Conservation (phyloP, 164 flowering plant species). For the Dillenia suffruticosa region DNA sequence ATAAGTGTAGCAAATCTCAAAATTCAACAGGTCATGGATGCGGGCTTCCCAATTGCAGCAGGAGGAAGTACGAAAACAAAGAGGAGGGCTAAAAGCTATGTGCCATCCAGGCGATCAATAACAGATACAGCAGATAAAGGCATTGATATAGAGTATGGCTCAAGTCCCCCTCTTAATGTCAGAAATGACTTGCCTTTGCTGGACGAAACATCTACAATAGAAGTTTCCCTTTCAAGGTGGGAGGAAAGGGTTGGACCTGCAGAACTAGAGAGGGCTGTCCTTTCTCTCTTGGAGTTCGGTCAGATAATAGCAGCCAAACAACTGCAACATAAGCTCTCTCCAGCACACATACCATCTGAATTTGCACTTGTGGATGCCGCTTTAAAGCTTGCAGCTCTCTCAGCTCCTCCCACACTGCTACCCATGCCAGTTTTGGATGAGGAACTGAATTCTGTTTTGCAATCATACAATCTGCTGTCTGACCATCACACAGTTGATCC, state of each 20-base stretch:
- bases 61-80: slow-evolving; percentile 55
- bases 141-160: slow-evolving; percentile 46
- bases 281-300: slow-evolving; percentile 93
- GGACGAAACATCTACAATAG: slow-evolving; percentile 59
- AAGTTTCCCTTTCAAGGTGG: slow-evolving; percentile 79
- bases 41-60: slow-evolving; percentile 29
- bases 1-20: slow-evolving; percentile 34
- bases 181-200: slow-evolving; percentile 38
- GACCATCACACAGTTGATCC: slow-evolving; percentile 43
- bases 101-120: slow-evolving; percentile 42
- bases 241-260: slow-evolving; percentile 90
- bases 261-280: slow-evolving; percentile 94
- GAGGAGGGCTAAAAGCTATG: slow-evolving; percentile 63
- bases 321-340: slow-evolving; percentile 90
- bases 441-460: slow-evolving; percentile 54
- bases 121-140: slow-evolving; percentile 53
- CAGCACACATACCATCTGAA: slow-evolving; percentile 67
- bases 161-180: slow-evolving; percentile 16
- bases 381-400: slow-evolving; percentile 66
- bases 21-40: slow-evolving; percentile 32
- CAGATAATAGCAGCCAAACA: slow-evolving; percentile 93
- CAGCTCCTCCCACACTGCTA: slow-evolving; percentile 42
- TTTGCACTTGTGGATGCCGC: slow-evolving; percentile 75
- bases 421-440: slow-evolving; percentile 53
- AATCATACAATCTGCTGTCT: slow-evolving; percentile 36